Base-by-base conservation (phyloP, 2,329 filamentous ascomycete species). In the Colletotrichum aenigma region DNA sequence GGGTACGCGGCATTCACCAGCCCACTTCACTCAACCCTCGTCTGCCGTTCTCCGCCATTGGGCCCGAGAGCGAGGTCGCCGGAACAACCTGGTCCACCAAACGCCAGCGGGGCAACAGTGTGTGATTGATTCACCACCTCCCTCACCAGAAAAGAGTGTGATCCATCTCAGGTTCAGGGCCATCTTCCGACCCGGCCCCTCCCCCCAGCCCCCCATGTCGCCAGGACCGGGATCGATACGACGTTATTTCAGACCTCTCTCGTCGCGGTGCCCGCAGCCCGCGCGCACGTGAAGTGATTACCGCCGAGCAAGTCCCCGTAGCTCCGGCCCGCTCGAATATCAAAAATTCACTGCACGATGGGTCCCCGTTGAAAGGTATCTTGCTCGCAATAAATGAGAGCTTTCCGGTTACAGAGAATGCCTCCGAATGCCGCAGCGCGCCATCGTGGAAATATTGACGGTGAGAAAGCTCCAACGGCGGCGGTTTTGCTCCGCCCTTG, bases 201-300 rank as follows among this genome's bases (percentile, higher is more conserved):
- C 8, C 8, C 38, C 32, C 32, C 13, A n/a, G n/a, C 16, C 36
- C 43, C 43, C 43, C 28, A 26, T 28, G n/a, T 68, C 43, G 28
- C 21, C 38, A 55, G 34, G 66, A 36, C 66, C 43, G 32, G 73
- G 69, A 62, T 72, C 28, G 70, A 75, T 64, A 75, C 58, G 62
- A 73, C 56, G 24, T 64, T 58, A 26, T 58, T 67, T 58, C n/a
- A 58, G 36, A 61, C 38, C 36, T 64, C 26, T 28, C 12, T 28
- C 24, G 21, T 60, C 52, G 43, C 43, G n/a, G 43, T 34, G 32
- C 30, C n/a, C 16, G 32, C 30, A 36, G 30, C 48, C n/a, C 55
- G 66, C 16, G 32, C 55, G 32, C 24, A 24, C 18, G 9, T 55
- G n/a, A 52, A 32, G 13, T 18, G 28, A 62, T 43, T 43, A 32